These are phyloP conservation scores for Quercus wislizeni DNA, from an alignment of 306 rosid genomes.

Conservation along the genomic window DNA sequence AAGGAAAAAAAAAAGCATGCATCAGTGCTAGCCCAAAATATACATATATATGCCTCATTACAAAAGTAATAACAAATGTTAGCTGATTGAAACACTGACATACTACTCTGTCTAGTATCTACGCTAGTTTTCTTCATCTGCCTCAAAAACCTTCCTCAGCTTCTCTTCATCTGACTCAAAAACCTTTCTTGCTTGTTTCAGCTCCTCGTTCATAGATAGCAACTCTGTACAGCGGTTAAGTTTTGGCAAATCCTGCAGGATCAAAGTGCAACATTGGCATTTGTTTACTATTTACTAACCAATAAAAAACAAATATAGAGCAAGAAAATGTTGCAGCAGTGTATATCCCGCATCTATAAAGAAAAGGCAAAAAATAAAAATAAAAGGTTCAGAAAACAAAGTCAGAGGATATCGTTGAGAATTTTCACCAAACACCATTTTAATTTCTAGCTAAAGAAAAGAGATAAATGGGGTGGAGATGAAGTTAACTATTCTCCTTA, in stretches of 20 bases:
- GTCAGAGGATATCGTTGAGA: too few relatives aligned
- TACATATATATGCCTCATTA: neutral
- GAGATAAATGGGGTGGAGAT: too few relatives aligned
- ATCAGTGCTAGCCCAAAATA: too few relatives aligned
- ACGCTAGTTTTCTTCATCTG: slow-evolving; percentile 47
- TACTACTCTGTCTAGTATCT: slow-evolving; percentile 21
- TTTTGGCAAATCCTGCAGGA: slow-evolving; percentile 66
- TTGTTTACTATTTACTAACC: slow-evolving; percentile 5
- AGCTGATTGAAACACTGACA: slow-evolving; percentile 10
- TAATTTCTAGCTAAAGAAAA: too few relatives aligned
- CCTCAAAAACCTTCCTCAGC: slow-evolving; percentile 73
- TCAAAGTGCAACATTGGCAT: slow-evolving; percentile 4
- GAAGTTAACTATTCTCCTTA: too few relatives aligned
- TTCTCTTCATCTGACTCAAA: slow-evolving; percentile 86
- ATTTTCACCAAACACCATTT: too few relatives aligned
- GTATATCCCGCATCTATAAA: neutral
- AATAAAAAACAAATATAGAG: neutral
- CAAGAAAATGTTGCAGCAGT: neutral
- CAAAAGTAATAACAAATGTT: neutral
- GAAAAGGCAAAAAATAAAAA: neutral
- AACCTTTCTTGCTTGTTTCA: slow-evolving; percentile 90
- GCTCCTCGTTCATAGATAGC: slow-evolving; percentile 87
- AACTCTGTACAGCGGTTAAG: slow-evolving; percentile 79
- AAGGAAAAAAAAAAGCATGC: neutral
- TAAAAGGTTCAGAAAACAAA: too few relatives aligned